Percentiles rank a stretch among this genome's conserved stretches.
phyloP scores from a whole-genome alignment of 352 stramenopile species.

The Phytophthora vignae region DNA sequence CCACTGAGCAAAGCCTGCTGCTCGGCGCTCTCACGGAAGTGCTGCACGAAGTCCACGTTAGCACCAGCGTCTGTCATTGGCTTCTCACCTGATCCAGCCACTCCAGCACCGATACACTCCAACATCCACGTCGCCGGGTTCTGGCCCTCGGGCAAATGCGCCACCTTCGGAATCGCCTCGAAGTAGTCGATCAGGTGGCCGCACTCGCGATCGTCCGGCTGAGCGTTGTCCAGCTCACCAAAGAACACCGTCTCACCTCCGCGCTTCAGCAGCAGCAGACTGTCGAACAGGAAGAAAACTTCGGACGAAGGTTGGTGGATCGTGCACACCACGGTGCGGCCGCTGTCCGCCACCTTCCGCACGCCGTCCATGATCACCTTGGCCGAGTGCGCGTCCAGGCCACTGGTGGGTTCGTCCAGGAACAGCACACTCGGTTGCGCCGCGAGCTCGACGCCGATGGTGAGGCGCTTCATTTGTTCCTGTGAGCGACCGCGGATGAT shows the following conservation, averaged over 20 bases:
- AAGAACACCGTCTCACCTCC: constrained; percentile 62
- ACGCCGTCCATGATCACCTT: constrained; percentile 85
- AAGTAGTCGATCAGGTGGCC: constrained; percentile 46
- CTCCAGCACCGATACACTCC: constrained; percentile 47
- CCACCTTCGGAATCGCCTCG: constrained; percentile 31
- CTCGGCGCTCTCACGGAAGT: constrained; percentile 31
- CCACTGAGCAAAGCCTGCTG: constrained; percentile 10
- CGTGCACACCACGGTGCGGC: constrained; percentile 61
- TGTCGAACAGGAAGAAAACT: constrained; percentile 63
- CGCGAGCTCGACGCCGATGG: constrained; percentile 92
- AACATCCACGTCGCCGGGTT: constrained; percentile 87
- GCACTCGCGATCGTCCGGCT: constrained; percentile 6
- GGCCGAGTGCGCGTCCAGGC: constrained; percentile 86
- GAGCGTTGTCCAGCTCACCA: constrained; percentile 35
- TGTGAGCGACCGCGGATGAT: constrained; percentile 46
- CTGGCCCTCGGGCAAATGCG: constrained; percentile 28
- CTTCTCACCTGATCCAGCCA: constrained; percentile 24
- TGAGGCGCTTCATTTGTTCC: constrained; percentile 72
- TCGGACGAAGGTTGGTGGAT: constrained; percentile 18
- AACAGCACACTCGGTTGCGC: constrained; percentile 87
- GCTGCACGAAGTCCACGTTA: constrained; percentile 26
- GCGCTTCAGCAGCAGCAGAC: constrained; percentile 74
- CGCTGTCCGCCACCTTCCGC: constrained; percentile 75
- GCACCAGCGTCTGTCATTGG: constrained; percentile 12
- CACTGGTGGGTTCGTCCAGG: constrained; percentile 87